A percentile compares a stretch with the other conserved stretches of the same genome.
phyloP scores from a whole-genome alignment of 495 filamentous ascomycete species.

The Penicillium pulvis region DNA sequence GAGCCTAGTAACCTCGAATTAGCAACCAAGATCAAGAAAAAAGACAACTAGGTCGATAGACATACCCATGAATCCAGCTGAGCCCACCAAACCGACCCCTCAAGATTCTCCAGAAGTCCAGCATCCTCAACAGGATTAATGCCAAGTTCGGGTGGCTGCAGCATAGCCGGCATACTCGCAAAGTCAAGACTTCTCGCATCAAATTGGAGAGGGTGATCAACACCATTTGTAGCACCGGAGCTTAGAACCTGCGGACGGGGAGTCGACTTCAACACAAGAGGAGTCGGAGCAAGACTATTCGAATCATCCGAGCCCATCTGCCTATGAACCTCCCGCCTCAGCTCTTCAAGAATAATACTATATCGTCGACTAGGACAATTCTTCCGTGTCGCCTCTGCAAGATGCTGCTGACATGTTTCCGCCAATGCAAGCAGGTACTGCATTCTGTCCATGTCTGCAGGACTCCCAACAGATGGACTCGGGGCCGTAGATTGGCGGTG shows the following conservation, averaged over 20 bases:
- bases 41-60: not conserved
- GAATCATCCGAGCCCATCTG: constrained; percentile 32
- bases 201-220: constrained; percentile 13
- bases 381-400: constrained; percentile 50
- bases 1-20: constrained; percentile 18
- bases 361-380: constrained; percentile 57
- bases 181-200: constrained; percentile 23
- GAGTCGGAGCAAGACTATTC: constrained; percentile 6
- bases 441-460: constrained; percentile 26
- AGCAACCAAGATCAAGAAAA: constrained; percentile 3
- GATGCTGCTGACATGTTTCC: constrained; percentile 48
- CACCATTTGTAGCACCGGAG: not conserved
- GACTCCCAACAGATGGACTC: constrained; percentile 23
- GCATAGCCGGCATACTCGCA: constrained; percentile 11
- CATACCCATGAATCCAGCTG: constrained; percentile 38
- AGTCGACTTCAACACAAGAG: constrained; percentile 7
- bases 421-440: constrained; percentile 42
- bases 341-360: constrained; percentile 52
- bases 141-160: constrained; percentile 24
- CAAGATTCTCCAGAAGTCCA: constrained; percentile 29
- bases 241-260: constrained; percentile 6
- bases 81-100: constrained; percentile 35
- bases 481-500: constrained; percentile 34
- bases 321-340: constrained; percentile 44
- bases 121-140: constrained; percentile 28